Conservation (phyloP, 228 moss, liverwort and hornwort genomes). For the Sphagnum magellanicum region DNA sequence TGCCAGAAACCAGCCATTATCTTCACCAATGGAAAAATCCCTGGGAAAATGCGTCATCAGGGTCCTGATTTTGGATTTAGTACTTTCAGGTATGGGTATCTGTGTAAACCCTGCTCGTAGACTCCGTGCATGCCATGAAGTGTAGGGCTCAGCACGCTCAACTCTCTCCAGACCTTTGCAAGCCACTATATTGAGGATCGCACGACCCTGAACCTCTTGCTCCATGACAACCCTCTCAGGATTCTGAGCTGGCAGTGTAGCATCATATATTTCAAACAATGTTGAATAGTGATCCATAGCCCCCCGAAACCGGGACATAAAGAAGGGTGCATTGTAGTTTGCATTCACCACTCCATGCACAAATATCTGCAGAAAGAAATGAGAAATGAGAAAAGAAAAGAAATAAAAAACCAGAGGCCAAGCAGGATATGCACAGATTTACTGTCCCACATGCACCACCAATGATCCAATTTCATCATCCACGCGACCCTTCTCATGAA, state of each 20-base stretch:
- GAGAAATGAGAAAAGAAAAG: neutral
- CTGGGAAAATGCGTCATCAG: no score
- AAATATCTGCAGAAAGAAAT: conserved; percentile 20
- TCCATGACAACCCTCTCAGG: conserved; percentile 24
- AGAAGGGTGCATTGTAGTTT: conserved; percentile 33
- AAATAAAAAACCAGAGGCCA: no score
- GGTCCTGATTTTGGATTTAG: no score
- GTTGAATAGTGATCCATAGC: conserved; percentile 32
- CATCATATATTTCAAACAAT: conserved; percentile 30
- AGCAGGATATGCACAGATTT: conserved; percentile 5
- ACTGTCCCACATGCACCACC: conserved; percentile 2
- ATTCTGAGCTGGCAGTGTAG: conserved; percentile 16
- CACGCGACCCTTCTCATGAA: no score
- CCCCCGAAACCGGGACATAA: conserved; percentile 27
- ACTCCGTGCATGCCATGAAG: conserved; percentile 28
- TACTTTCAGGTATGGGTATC: conserved; percentile 8
- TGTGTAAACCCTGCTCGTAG: conserved; percentile 27
- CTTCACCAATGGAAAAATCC: no score
- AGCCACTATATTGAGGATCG: conserved; percentile 31
- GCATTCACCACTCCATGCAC: conserved; percentile 29
- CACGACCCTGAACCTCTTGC: conserved; percentile 27
- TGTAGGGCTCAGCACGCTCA: conserved; percentile 25
- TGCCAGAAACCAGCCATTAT: no score
- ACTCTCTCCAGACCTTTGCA: conserved; percentile 28
- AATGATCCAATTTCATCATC: no score